Percentiles rank a stretch among this genome's conserved stretches.
phyloP scores from a whole-genome alignment of 2,329 filamentous ascomycete genomes.

The Neopestalotiopsis sp. region DNA sequence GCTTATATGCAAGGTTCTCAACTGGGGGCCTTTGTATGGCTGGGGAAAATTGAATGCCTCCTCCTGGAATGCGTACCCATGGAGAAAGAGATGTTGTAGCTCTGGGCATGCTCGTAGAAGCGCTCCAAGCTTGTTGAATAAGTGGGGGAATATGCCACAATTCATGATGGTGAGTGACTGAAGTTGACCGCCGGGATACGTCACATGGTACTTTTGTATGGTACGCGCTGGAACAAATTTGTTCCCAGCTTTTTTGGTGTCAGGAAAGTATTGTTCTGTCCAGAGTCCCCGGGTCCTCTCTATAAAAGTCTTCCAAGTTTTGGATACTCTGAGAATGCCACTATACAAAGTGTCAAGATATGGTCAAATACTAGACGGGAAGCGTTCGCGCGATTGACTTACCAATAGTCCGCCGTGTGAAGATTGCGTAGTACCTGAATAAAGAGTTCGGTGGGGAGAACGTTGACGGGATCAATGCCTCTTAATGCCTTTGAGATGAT shows the following conservation, averaged over 20 bases:
- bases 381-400: background rate
- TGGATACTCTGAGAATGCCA: slow-evolving; percentile 12
- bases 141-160: background rate
- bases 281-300: slow-evolving; percentile 9
- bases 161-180: slow-evolving; percentile 3
- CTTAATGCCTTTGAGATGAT: background rate
- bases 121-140: background rate
- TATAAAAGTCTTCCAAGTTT: slow-evolving; percentile 14
- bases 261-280: slow-evolving; percentile 1
- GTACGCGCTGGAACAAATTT: background rate
- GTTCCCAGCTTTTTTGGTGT: no score
- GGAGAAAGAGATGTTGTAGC: slow-evolving; percentile 1
- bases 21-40: background rate
- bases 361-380: background rate
- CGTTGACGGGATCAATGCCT: slow-evolving; percentile 3
- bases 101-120: background rate
- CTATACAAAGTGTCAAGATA: background rate
- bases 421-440: background rate
- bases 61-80: background rate
- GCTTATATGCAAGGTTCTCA: background rate
- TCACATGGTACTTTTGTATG: background rate
- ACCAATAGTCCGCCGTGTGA: slow-evolving; percentile 1
- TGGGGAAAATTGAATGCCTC: background rate
- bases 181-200: slow-evolving; percentile 13
- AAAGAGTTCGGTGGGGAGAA: background rate